phyloP scores from a whole-genome alignment of 1,284 basidiomycete genomes.

The Flammula alnicola region DNA sequence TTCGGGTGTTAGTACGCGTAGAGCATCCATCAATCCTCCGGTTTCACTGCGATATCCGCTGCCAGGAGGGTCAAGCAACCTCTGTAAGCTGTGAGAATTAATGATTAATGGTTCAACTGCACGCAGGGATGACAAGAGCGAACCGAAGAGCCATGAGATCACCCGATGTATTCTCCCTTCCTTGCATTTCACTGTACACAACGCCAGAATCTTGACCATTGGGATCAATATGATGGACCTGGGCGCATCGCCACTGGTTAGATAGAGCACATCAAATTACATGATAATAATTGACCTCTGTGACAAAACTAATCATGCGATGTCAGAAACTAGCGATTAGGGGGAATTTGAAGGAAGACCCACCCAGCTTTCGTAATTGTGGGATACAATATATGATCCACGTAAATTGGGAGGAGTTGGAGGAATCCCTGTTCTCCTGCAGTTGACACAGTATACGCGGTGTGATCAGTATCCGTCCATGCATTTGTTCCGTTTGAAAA shows the following conservation, averaged over 20 bases:
- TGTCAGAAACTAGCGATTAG: constrained; percentile 9
- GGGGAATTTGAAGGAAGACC: constrained; percentile 18
- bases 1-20: constrained; percentile 86
- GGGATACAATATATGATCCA: constrained; percentile 97
- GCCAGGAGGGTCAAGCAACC: constrained; percentile 77
- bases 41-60: constrained; percentile 97
- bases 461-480: constrained; percentile 87
- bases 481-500: constrained; percentile 94
- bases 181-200: constrained; percentile 99
- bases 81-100: constrained; percentile 63
- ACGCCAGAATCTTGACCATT: constrained; percentile 95
- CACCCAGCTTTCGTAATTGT: constrained; percentile 88
- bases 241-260: constrained; percentile 8
- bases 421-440: constrained; percentile 97
- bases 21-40: constrained; percentile 92
- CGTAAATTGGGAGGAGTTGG: constrained; percentile 91
- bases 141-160: constrained; percentile 91
- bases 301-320: constrained; percentile 63
- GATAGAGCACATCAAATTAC: background rate
- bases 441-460: constrained; percentile 97
- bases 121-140: constrained; percentile 26
- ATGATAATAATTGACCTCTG: constrained; percentile 64
- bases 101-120: background rate
- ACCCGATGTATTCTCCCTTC: constrained; percentile 89
- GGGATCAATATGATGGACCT: constrained; percentile 93